Conservation (phyloP, 768 basidiomycete genomes). For the Crassisporium funariophilum region DNA sequence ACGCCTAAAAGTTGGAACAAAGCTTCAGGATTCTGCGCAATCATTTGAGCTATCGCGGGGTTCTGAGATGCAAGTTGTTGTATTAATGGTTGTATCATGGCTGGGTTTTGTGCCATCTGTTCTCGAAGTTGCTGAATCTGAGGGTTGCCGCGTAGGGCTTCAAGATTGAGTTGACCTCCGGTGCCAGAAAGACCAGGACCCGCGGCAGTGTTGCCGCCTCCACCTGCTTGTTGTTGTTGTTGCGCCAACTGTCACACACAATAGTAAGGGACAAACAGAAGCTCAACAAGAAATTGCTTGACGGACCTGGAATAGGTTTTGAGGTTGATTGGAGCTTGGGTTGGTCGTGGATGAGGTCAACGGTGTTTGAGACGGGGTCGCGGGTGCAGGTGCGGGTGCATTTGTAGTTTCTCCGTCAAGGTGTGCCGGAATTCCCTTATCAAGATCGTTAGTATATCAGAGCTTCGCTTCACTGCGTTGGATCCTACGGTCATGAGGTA, state of each 20-base stretch:
- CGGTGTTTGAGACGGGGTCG: constrained; percentile 38
- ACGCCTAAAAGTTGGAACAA: constrained; percentile 65
- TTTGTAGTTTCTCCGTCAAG: constrained; percentile 54
- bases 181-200: constrained; percentile 38
- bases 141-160: constrained; percentile 59
- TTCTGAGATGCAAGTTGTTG: constrained; percentile 80
- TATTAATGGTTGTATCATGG: constrained; percentile 72
- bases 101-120: constrained; percentile 76
- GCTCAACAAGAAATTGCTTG: not conserved
- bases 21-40: constrained; percentile 73
- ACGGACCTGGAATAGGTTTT: constrained; percentile 85
- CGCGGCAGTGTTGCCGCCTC: constrained; percentile 30
- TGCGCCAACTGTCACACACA: constrained; percentile 60
- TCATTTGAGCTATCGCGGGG: constrained; percentile 69
- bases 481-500: constrained; percentile 86
- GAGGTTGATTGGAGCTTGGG: constrained; percentile 50
- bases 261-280: not conserved
- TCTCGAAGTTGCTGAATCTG: constrained; percentile 75
- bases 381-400: constrained; percentile 39
- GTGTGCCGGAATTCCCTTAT: constrained; percentile 80
- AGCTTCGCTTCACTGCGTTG: constrained; percentile 1
- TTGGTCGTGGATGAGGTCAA: constrained; percentile 20
- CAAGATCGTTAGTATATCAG: constrained; percentile 12
- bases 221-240: constrained; percentile 57
- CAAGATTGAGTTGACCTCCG: constrained; percentile 41